Conservation (phyloP, 345 rosid species). For the Balakata baccata region DNA sequence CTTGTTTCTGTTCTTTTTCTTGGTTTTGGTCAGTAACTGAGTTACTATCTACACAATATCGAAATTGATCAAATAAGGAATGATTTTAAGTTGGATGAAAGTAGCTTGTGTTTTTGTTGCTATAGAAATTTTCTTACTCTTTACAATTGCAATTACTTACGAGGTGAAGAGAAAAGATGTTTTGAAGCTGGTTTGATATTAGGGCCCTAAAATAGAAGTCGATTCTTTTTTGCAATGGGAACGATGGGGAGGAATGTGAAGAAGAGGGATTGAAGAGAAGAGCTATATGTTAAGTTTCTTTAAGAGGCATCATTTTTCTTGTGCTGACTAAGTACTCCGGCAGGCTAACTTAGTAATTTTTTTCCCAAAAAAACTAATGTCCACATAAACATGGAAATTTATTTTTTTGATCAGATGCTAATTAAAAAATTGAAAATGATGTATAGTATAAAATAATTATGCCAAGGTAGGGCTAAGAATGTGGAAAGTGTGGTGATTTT, state of each 20-base stretch:
- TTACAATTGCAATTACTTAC: constrained; percentile 41
- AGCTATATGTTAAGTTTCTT: too few species aligned
- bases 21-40: constrained; percentile 26
- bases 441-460: too few species aligned
- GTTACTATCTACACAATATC: constrained; percentile 32
- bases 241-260: constrained; percentile 14
- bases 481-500: too few species aligned
- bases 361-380: too few species aligned
- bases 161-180: constrained; percentile 32
- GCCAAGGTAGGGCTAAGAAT: too few species aligned
- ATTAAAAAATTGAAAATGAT: too few species aligned
- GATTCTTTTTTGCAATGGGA: constrained; percentile 29
- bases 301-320: too few species aligned
- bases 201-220: constrained; percentile 27
- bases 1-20: constrained; percentile 19
- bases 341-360: too few species aligned
- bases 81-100: constrained; percentile 25
- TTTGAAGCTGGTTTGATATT: constrained; percentile 24
- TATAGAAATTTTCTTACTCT: constrained; percentile 7
- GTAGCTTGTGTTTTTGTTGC: constrained; percentile 1
- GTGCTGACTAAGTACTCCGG: too few species aligned
- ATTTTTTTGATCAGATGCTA: too few species aligned
- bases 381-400: too few species aligned
- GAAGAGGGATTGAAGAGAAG: constrained; percentile 38
- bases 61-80: constrained; percentile 37